Conservation (phyloP, 2,329 filamentous ascomycete species). For the Fusarium sp. region DNA sequence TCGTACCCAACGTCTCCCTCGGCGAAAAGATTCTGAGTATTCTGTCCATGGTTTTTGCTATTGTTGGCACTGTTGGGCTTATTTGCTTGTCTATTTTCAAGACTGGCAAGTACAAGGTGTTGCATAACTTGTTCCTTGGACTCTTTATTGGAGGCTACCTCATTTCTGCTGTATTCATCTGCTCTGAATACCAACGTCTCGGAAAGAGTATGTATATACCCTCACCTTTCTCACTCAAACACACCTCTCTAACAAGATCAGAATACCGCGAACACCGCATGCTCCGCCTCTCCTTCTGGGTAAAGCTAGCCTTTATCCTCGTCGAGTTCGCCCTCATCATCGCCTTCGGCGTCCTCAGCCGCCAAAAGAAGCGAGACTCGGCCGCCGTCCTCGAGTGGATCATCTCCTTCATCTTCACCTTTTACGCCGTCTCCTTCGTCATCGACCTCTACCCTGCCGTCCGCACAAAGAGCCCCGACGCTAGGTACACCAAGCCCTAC, state of each 20-base stretch:
- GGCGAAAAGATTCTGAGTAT: conserved; percentile 71
- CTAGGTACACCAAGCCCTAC: conserved; percentile 45
- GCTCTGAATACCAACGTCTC: conserved; percentile 88
- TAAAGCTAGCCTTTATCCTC: conserved; percentile 87
- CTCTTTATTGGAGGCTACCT: conserved; percentile 91
- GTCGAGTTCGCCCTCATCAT: conserved; percentile 79
- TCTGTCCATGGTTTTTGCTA: conserved; percentile 73
- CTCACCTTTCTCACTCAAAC: not conserved
- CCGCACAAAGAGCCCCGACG: conserved; percentile 59
- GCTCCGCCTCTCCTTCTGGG: conserved; percentile 82
- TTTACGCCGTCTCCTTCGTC: conserved; percentile 88
- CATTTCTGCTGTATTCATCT: conserved; percentile 86
- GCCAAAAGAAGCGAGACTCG: conserved; percentile 63
- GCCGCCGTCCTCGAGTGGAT: conserved; percentile 84
- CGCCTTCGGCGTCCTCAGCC: conserved; percentile 73
- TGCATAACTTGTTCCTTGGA: conserved; percentile 81
- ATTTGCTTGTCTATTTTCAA: conserved; percentile 90
- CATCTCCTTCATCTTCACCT: conserved; percentile 85
- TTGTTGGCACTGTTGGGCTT: conserved; percentile 81
- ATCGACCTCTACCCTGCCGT: conserved; percentile 87
- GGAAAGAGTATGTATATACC: conserved; percentile 69
- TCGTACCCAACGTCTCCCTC: conserved; percentile 76
- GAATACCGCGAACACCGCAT: conserved; percentile 80
- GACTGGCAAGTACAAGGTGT: conserved; percentile 70
- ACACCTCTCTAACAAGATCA: conserved; percentile 36